Percentiles rank a stretch among this genome's conserved stretches.
These are phyloP conservation scores for Knoxdaviesia proteae DNA, from an alignment of 2,329 filamentous ascomycete genomes.

Conservation along the genomic window DNA sequence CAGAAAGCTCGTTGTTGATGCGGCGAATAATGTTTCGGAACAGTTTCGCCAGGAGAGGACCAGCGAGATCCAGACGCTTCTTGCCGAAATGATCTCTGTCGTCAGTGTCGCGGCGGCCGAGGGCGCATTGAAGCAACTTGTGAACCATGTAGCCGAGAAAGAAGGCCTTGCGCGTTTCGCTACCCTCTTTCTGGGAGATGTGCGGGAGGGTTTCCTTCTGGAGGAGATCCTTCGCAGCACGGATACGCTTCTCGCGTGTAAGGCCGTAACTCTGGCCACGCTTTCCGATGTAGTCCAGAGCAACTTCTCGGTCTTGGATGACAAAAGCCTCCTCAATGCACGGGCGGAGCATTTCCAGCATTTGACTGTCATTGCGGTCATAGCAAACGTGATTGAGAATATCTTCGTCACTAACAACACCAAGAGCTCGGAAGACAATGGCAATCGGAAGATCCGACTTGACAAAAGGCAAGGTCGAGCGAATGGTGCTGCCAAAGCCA, in stretches of 20 bases:
- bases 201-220: constrained; percentile 94
- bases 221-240: constrained; percentile 81
- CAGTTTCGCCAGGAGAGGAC: constrained; percentile 82
- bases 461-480: constrained; percentile 81
- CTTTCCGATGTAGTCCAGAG: constrained; percentile 87
- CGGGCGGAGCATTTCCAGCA: constrained; percentile 93
- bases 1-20: constrained; percentile 75
- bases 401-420: constrained; percentile 92
- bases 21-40: constrained; percentile 85
- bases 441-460: constrained; percentile 85
- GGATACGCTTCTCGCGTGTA: constrained; percentile 69
- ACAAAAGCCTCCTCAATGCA: constrained; percentile 95
- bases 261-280: constrained; percentile 54
- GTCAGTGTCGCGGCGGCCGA: constrained; percentile 83
- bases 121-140: constrained; percentile 75
- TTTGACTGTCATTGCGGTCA: constrained; percentile 82
- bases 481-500: constrained; percentile 70
- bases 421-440: constrained; percentile 86
- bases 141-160: constrained; percentile 99
- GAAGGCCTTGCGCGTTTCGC: constrained; percentile 89
- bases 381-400: constrained; percentile 97
- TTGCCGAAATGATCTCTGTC: constrained; percentile 98
- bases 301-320: constrained; percentile 86
- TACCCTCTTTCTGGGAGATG: constrained; percentile 86
- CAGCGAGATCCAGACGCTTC: constrained; percentile 89